These are phyloP conservation scores for Trichoderma sp. DNA, from an alignment of 2,329 filamentous ascomycete species.

Conservation along the genomic window DNA sequence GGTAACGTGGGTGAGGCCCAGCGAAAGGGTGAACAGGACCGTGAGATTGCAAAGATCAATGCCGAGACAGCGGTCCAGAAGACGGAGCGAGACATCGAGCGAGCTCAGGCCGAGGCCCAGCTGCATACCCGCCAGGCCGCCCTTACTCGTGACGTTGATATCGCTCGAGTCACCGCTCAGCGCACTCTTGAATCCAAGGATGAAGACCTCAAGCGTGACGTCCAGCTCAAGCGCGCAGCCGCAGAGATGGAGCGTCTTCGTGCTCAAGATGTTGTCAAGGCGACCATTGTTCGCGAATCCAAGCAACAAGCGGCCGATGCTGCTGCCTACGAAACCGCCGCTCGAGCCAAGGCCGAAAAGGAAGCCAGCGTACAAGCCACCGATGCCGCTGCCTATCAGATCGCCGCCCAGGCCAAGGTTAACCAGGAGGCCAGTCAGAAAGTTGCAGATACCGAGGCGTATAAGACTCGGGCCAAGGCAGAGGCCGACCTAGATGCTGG, in stretches of 20 bases:
- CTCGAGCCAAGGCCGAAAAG: constrained; percentile 39
- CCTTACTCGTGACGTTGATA: constrained; percentile 73
- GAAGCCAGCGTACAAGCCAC: constrained; percentile 71
- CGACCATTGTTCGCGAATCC: constrained; percentile 69
- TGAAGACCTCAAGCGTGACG: constrained; percentile 77
- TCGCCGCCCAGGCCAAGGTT: constrained; percentile 63
- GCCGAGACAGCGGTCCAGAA: constrained; percentile 83
- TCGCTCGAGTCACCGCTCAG: constrained; percentile 73
- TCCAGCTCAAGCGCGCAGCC: constrained; percentile 75
- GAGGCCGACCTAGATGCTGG: constrained; percentile 63
- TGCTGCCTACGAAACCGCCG: constrained; percentile 57
- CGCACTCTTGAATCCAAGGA: constrained; percentile 75
- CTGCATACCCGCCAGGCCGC: constrained; percentile 73
- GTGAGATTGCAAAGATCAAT: constrained; percentile 85
- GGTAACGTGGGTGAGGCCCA: constrained; percentile 78
- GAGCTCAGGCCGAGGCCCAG: constrained; percentile 75
- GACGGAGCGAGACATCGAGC: constrained; percentile 82
- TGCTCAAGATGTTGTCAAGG: constrained; percentile 77
- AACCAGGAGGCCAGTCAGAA: constrained; percentile 58
- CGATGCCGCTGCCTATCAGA: constrained; percentile 66
- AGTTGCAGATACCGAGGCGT: constrained; percentile 56
- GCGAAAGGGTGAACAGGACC: constrained; percentile 78
- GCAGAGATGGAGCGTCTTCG: constrained; percentile 81
- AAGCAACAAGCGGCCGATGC: constrained; percentile 72
- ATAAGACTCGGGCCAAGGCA: constrained; percentile 52